Base-by-base conservation (phyloP, 345 rosid species). In the Eucalyptus regnans region DNA sequence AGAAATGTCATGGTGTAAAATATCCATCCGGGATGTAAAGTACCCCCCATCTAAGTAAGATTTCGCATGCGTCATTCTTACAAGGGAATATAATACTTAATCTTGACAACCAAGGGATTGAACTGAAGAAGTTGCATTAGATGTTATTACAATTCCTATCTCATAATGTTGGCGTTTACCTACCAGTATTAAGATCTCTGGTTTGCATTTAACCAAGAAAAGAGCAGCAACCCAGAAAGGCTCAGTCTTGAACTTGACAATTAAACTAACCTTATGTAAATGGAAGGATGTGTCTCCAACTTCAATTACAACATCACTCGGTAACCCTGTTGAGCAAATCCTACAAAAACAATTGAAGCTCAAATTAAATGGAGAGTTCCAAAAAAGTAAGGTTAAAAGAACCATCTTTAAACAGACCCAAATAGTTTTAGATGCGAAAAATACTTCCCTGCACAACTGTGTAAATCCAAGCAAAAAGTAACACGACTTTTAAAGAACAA, bases 321-420 rank as follows among this genome's bases (percentile, higher is more conserved):
- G 94, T 87, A 97, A 96, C 88, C 98, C 99, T 6, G 96, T 93
- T 60, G 96, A 93, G 89, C 97, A 96, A 56, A 89, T 56, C 98
- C 99, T 97, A 92, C 81, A 89, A 89, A 86, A 88, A n/a, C 18
- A 84, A 8, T 79, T 52, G 46, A 54, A 52, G 87, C 43, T 52
- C 48, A 86, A 76, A 37, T 44, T 44, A 68, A 68, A 20, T 76
- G 48, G 23, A 76, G 83, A 76, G 83, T 37, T 37, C 46, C 83
- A 76, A 20, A 76, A 71, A 5, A 37, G 12, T 3, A 37, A 37
- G 83, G 48, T 41, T 33, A 68, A 76, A 76, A 71, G 46, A 37
- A 37, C 46, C 27, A 20, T 37, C 81, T 71, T 37, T 37, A 9
- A 37, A 18, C 15, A 37, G 46, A 76, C 27, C 27, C 46, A 37